Conservation (phyloP, 1,139 yeast species). For the Taphrina wiesneri region DNA sequence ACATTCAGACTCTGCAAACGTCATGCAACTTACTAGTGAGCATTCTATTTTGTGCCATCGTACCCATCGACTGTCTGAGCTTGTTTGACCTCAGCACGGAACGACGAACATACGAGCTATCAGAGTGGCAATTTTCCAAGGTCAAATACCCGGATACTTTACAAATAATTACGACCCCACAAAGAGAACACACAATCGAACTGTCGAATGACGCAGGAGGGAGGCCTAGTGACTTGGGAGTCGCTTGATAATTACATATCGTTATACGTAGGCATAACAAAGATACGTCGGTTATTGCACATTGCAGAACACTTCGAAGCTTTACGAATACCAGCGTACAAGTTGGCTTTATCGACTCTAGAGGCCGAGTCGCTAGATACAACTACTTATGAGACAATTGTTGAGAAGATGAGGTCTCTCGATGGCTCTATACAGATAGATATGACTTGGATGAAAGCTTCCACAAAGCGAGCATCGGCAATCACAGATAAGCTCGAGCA, state of each 20-base stretch:
- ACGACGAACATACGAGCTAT: too few species aligned
- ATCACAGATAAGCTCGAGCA: slow-evolving; percentile 37
- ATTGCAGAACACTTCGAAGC: slow-evolving; percentile 38
- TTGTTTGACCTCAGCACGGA: too few species aligned
- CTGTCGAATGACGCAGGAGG: background rate
- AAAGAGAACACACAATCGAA: background rate
- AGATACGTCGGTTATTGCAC: slow-evolving; percentile 37
- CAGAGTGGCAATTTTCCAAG: too few species aligned
- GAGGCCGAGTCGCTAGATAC: slow-evolving; percentile 36
- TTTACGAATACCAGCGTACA: slow-evolving; percentile 36
- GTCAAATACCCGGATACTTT: too few species aligned
- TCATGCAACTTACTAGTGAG: too few species aligned
- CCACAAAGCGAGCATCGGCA: slow-evolving; percentile 23
- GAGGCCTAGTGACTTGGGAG: slow-evolving; percentile 13
- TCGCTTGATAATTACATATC: slow-evolving; percentile 28
- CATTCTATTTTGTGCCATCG: too few species aligned
- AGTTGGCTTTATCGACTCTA: slow-evolving; percentile 36
- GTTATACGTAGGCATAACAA: slow-evolving; percentile 35
- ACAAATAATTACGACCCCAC: background rate
- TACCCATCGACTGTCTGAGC: too few species aligned
- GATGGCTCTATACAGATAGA: slow-evolving; percentile 26
- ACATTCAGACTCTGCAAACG: too few species aligned
- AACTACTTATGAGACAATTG: slow-evolving; percentile 35
- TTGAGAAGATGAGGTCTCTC: slow-evolving; percentile 17
- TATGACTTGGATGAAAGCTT: slow-evolving; percentile 35